phyloP scores from a whole-genome alignment of 108 stramenopile genomes.

The Nitzschia sp. region DNA sequence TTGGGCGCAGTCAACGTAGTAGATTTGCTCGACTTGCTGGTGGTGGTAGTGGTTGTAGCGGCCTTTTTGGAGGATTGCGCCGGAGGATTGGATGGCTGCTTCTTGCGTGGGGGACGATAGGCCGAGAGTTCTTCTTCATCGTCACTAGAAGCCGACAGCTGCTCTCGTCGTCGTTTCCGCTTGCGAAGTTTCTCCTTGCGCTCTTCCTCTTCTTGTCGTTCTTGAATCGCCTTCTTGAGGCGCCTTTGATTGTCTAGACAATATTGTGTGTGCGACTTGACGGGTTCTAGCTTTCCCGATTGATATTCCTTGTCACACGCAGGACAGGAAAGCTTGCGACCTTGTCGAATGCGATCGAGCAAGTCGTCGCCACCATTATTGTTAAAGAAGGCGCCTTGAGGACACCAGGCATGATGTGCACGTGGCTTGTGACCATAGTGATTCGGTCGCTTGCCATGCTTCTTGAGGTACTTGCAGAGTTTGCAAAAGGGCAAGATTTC shows the following conservation, averaged over 20 bases:
- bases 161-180: not conserved
- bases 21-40: not conserved
- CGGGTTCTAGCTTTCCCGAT: slow-evolving; percentile 23
- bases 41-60: not conserved
- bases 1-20: not conserved
- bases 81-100: not conserved
- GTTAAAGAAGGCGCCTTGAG: slow-evolving; percentile 24
- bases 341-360: slow-evolving; percentile 36
- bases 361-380: slow-evolving; percentile 34
- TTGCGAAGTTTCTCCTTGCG: not conserved
- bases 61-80: not conserved
- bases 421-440: not conserved
- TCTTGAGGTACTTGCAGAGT: slow-evolving; percentile 29
- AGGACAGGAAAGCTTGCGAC: slow-evolving; percentile 19
- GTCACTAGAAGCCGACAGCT: slow-evolving; percentile 17
- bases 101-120: slow-evolving; percentile 9
- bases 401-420: slow-evolving; percentile 55
- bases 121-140: slow-evolving; percentile 23
- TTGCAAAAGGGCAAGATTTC: slow-evolving; percentile 33
- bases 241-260: slow-evolving; percentile 21
- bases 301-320: slow-evolving; percentile 36
- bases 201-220: slow-evolving; percentile 3
- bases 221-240: slow-evolving; percentile 4
- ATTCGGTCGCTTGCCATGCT: not conserved
- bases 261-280: slow-evolving; percentile 2